Evolutionary conservation across 2,329 filamentous ascomycete species (phyloP).

Genomic region (Fusarium incarnatum): DNA sequence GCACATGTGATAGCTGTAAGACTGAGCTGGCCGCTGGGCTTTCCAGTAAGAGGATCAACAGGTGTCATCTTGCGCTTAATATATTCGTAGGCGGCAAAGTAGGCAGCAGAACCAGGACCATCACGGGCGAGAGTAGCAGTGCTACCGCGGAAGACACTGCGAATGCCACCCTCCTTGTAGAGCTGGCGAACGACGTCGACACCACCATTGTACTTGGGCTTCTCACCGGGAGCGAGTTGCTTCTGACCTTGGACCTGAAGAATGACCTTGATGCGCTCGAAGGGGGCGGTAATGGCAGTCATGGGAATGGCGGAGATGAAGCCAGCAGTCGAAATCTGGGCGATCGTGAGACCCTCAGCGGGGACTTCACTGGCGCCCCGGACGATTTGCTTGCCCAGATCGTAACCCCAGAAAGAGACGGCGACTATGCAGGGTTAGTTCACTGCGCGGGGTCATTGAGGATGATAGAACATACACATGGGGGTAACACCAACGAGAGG

Average conservation of each 20-base stretch:
- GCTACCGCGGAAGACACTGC: constrained; percentile 91
- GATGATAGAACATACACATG: constrained; percentile 81
- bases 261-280: constrained; percentile 98
- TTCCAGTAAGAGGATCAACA: constrained; percentile 77
- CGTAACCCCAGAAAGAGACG: constrained; percentile 87
- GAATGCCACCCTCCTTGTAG: constrained; percentile 89
- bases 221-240: constrained; percentile 87
- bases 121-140: constrained; percentile 93
- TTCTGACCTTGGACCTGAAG: constrained; percentile 97
- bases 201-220: constrained; percentile 89
- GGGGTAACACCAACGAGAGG: constrained; percentile 95
- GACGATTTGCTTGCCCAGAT: constrained; percentile 92
- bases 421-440: constrained; percentile 62
- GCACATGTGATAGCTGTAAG: constrained; percentile 85
- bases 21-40: constrained; percentile 80
- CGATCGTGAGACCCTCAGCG: constrained; percentile 81
- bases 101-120: constrained; percentile 91
- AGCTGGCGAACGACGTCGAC: constrained; percentile 92
- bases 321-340: constrained; percentile 88
- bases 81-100: constrained; percentile 97
- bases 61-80: constrained; percentile 91
- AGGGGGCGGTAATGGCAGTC: constrained; percentile 98
- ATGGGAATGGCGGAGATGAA: constrained; percentile 98
- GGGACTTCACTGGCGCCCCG: constrained; percentile 72
- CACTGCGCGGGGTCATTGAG: neutral